Conservation (phyloP, 495 filamentous ascomycete genomes). For the Collariella sp. region DNA sequence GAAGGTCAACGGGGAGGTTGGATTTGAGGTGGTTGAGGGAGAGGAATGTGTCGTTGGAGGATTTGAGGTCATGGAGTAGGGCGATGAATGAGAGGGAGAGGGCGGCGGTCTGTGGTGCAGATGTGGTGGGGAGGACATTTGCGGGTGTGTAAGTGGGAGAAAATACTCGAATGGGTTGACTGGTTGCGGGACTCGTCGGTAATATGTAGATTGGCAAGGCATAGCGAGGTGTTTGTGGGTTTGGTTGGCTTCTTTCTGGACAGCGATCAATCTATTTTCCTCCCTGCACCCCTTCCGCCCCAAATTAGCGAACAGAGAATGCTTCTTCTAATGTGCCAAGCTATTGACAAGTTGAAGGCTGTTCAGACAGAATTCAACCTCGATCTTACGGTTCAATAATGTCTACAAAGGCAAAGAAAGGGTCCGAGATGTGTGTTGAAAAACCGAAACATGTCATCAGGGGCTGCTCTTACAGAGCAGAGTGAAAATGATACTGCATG, state of each 20-base stretch:
- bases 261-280: background rate
- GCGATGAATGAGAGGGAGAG: slow-evolving; percentile 33
- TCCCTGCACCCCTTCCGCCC: background rate
- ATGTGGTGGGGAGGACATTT: slow-evolving; percentile 37
- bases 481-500: no score
- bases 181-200: background rate
- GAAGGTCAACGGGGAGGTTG: slow-evolving; percentile 8
- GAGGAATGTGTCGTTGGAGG: slow-evolving; percentile 35
- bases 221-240: slow-evolving; percentile 5
- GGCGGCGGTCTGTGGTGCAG: slow-evolving; percentile 38
- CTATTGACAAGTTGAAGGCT: no score
- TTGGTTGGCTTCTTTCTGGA: background rate
- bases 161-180: background rate
- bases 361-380: no score
- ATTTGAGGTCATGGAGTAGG: slow-evolving; percentile 29
- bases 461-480: no score
- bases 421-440: no score
- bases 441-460: no score
- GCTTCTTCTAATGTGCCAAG: no score
- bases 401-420: no score
- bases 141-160: slow-evolving; percentile 19
- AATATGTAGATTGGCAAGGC: background rate
- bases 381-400: no score
- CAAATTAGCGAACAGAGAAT: no score
- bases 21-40: slow-evolving; percentile 18